These are phyloP conservation scores for Diddensiella santjacobensis DNA, from an alignment of 805 yeast genomes.

Conservation along the genomic window DNA sequence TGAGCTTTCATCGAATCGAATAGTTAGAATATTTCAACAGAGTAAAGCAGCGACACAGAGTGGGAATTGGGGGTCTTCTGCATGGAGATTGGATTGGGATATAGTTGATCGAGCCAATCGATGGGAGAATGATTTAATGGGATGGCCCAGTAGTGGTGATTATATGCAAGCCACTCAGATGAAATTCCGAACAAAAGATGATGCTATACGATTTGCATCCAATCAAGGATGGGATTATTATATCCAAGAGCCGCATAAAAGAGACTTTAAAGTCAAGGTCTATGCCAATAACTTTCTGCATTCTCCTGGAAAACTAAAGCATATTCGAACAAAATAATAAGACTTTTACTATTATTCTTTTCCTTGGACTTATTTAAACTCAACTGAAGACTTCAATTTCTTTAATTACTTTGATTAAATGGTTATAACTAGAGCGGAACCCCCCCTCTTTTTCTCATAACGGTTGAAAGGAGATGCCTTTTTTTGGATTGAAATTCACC, in stretches of 20 bases:
- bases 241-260: constrained; percentile 74
- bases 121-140: constrained; percentile 88
- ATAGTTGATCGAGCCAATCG: constrained; percentile 69
- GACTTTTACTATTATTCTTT: neutral
- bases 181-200: constrained; percentile 69
- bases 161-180: constrained; percentile 73
- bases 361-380: too few relatives aligned
- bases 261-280: constrained; percentile 70
- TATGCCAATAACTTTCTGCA: constrained; percentile 71
- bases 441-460: too few relatives aligned
- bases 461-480: too few relatives aligned
- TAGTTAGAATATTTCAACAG: constrained; percentile 73
- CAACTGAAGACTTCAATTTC: too few relatives aligned
- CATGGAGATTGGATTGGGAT: constrained; percentile 85
- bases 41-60: constrained; percentile 81
- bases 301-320: constrained; percentile 67
- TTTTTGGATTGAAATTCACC: too few relatives aligned
- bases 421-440: too few relatives aligned
- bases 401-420: too few relatives aligned
- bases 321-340: constrained; percentile 68
- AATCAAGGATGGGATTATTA: constrained; percentile 85
- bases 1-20: constrained; percentile 56
- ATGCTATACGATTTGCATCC: constrained; percentile 74
- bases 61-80: constrained; percentile 42
- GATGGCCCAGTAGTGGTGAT: constrained; percentile 76